These are phyloP conservation scores for Arachnomyces sp. DNA, from an alignment of 2,329 filamentous ascomycete species.

Conservation along the genomic window DNA sequence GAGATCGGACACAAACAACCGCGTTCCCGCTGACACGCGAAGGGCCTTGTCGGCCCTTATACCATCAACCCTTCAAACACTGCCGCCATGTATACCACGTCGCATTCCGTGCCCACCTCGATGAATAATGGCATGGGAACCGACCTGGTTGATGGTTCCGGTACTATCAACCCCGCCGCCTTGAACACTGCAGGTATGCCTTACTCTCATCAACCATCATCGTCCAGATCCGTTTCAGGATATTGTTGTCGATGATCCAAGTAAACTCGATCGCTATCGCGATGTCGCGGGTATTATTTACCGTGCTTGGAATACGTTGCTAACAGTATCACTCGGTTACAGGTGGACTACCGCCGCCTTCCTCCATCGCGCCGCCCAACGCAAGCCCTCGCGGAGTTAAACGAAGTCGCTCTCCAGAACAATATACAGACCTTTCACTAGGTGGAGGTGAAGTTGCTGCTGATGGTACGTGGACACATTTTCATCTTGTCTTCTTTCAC, in stretches of 20 bases:
- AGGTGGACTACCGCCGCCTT: slow-evolving; percentile 6
- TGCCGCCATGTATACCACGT: slow-evolving; percentile 38
- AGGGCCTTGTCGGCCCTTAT: slow-evolving; percentile 23
- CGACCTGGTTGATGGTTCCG: slow-evolving; percentile 60
- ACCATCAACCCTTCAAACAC: slow-evolving; percentile 21
- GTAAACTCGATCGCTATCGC: too few relatives aligned
- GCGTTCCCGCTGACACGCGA: slow-evolving; percentile 26
- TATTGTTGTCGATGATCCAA: slow-evolving; percentile 2
- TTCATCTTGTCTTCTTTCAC: slow-evolving; percentile 24
- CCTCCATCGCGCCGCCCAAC: slow-evolving; percentile 41
- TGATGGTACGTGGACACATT: slow-evolving; percentile 58
- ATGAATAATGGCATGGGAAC: slow-evolving; percentile 57
- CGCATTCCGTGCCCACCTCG: slow-evolving; percentile 47
- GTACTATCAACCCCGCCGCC: slow-evolving; percentile 84
- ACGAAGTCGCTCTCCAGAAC: slow-evolving; percentile 67
- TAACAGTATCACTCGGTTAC: slow-evolving; percentile 13
- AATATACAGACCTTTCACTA: slow-evolving; percentile 49
- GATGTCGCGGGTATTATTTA: slow-evolving; percentile 6
- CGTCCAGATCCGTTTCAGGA: slow-evolving; percentile 7
- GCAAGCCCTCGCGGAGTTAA: slow-evolving; percentile 62
- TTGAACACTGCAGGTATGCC: slow-evolving; percentile 67
- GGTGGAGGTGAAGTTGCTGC: slow-evolving; percentile 54
- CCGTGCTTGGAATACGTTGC: slow-evolving; percentile 8
- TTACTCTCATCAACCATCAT: slow-evolving; percentile 1
- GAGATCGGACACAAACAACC: slow-evolving; percentile 15